phyloP scores from a whole-genome alignment of 129 eudicot species.

The Artemisia annua region DNA sequence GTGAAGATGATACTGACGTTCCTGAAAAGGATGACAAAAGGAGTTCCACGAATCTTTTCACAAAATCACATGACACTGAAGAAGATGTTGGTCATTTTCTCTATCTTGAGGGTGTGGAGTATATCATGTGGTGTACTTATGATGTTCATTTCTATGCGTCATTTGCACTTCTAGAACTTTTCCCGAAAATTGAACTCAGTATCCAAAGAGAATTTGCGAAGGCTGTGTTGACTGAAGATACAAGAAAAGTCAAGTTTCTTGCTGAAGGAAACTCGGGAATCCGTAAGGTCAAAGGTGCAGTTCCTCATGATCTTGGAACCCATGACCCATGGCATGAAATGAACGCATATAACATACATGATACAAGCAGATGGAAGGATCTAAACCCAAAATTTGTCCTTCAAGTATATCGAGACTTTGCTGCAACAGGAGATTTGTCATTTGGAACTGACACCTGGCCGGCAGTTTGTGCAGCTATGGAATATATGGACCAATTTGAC shows the following conservation, averaged over 20 bases:
- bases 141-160: constrained; percentile 98
- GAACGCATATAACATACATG: constrained; percentile 97
- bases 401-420: constrained; percentile 87
- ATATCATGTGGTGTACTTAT: constrained; percentile 98
- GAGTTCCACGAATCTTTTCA: constrained; percentile 11
- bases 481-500: constrained; percentile 93
- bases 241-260: constrained; percentile 74
- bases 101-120: constrained; percentile 93
- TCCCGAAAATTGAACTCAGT: constrained; percentile 91
- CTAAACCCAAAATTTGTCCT: constrained; percentile 94
- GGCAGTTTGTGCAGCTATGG: constrained; percentile 91
- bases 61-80: constrained; percentile 26
- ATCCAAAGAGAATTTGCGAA: constrained; percentile 92
- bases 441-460: constrained; percentile 96
- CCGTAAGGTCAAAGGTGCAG: constrained; percentile 84
- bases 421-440: constrained; percentile 73
- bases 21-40: constrained; percentile 14
- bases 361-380: constrained; percentile 96
- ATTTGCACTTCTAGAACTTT: constrained; percentile 84
- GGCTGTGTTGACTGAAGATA: constrained; percentile 81
- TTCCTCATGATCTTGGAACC: constrained; percentile 96
- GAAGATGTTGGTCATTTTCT: constrained; percentile 87
- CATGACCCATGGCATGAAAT: constrained; percentile 99
- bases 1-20: constrained; percentile 38
- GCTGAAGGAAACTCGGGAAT: constrained; percentile 91